Evolutionary conservation across 495 filamentous ascomycete genomes (phyloP).

Genomic region (Podospora comata): DNA sequence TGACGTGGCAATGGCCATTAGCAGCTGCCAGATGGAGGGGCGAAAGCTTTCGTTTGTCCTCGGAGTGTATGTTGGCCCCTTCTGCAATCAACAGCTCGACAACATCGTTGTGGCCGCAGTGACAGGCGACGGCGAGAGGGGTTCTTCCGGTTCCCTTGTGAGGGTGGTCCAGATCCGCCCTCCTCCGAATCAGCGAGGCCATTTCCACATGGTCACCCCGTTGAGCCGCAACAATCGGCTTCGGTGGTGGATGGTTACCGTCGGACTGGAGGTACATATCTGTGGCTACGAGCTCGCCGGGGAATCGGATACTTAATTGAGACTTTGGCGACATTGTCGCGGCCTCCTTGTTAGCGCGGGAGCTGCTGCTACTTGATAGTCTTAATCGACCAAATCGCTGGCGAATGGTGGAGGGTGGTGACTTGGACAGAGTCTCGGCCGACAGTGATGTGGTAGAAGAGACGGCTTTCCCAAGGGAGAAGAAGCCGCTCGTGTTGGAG

Average conservation of each 20-base stretch:
- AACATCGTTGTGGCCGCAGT: conserved; percentile 13
- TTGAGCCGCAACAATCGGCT: conserved; percentile 10
- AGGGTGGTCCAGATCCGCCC: conserved; percentile 7
- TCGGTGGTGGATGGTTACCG: neutral
- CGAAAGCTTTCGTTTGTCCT: neutral
- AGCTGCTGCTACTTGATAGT: no score
- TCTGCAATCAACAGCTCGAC: conserved; percentile 12
- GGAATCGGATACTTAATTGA: neutral
- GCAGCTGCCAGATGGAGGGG: conserved; percentile 15
- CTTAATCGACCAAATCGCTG: no score
- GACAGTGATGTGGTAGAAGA: no score
- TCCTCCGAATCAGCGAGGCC: conserved; percentile 4
- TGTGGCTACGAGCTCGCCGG: conserved; percentile 5
- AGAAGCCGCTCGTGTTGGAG: no score
- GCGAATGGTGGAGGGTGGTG: no score
- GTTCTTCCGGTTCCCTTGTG: conserved; percentile 10
- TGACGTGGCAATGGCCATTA: conserved; percentile 13
- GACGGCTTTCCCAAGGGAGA: no score
- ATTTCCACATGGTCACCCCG: conserved; percentile 12
- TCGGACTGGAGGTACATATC: conserved; percentile 13
- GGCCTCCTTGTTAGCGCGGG: no score
- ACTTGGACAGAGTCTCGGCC: no score
- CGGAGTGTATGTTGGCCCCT: conserved; percentile 4
- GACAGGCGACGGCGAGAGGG: conserved; percentile 11
- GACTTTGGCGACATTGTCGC: no score